Percentiles rank a stretch among this genome's conserved stretches.
Conservation (phyloP, 495 filamentous ascomycete species). For the Neurospora tetraspora region DNA sequence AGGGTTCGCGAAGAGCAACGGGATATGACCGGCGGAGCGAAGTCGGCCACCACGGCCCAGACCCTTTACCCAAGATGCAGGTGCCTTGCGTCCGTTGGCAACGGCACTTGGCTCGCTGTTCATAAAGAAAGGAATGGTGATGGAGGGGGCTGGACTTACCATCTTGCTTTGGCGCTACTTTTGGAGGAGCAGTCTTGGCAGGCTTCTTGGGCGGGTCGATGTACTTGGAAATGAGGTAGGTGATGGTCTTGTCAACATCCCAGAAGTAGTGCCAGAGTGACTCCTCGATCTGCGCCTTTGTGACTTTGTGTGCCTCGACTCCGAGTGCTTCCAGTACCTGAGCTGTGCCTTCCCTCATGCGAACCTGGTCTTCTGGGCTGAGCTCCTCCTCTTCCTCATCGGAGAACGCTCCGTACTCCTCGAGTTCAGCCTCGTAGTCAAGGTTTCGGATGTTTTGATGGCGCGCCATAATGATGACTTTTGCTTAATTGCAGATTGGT, state of each 20-base stretch:
- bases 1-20: slow-evolving; percentile 1
- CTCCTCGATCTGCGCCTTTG: slow-evolving; percentile 71
- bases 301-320: slow-evolving; percentile 38
- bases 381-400: slow-evolving; percentile 37
- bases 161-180: slow-evolving; percentile 28
- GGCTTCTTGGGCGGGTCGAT: slow-evolving; percentile 26
- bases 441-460: slow-evolving; percentile 51
- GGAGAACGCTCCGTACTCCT: slow-evolving; percentile 42
- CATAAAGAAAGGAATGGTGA: neutral
- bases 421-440: slow-evolving; percentile 50
- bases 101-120: neutral
- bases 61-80: neutral
- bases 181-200: slow-evolving; percentile 14
- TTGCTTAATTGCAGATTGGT: neutral
- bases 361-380: slow-evolving; percentile 46
- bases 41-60: neutral
- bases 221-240: slow-evolving; percentile 60
- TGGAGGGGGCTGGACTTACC: slow-evolving; percentile 37
- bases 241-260: slow-evolving; percentile 74
- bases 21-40: neutral
- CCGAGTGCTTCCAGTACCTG: slow-evolving; percentile 48
- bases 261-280: slow-evolving; percentile 94
- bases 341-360: slow-evolving; percentile 46
- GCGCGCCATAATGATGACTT: slow-evolving; percentile 44
- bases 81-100: neutral